These are phyloP conservation scores for Vaccinium darrowii DNA, from an alignment of 148 eudicot genomes.

Conservation along the genomic window DNA sequence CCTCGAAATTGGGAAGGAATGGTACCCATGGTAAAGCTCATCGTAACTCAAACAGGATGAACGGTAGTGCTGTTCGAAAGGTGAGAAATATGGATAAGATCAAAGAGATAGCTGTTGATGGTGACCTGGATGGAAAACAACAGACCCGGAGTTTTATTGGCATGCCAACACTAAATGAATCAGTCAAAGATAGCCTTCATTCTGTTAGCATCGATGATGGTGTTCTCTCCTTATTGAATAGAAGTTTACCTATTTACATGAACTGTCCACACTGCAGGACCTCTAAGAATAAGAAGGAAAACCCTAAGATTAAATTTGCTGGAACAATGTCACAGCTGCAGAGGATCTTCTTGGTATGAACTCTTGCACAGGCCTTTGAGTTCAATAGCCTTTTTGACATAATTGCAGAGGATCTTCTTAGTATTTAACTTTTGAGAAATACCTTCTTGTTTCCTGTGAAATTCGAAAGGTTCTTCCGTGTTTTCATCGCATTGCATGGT, in stretches of 20 bases:
- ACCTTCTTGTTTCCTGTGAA: background rate
- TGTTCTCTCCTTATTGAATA: slow-evolving; percentile 61
- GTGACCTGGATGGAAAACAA: slow-evolving; percentile 33
- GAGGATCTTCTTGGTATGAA: slow-evolving; percentile 86
- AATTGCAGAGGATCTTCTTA: background rate
- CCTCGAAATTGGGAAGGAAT: slow-evolving; percentile 43
- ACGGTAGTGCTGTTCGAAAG: slow-evolving; percentile 29
- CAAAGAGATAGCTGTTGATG: slow-evolving; percentile 40
- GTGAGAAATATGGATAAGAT: slow-evolving; percentile 42
- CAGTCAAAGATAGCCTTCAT: slow-evolving; percentile 35
- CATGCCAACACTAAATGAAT: slow-evolving; percentile 26
- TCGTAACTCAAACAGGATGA: slow-evolving; percentile 47
- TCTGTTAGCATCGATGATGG: slow-evolving; percentile 54
- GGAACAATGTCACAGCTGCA: slow-evolving; percentile 85
- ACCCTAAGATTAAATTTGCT: slow-evolving; percentile 59
- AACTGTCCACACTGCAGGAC: slow-evolving; percentile 74
- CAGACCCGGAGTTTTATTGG: slow-evolving; percentile 33
- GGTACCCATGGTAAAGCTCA: slow-evolving; percentile 46
- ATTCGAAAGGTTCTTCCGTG: background rate
- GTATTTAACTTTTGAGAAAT: background rate
- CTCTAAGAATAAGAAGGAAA: slow-evolving; percentile 58
- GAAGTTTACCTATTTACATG: slow-evolving; percentile 75
- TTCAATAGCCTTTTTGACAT: slow-evolving; percentile 7
- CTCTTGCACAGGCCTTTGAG: slow-evolving; percentile 12
- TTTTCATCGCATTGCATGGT: background rate